A percentile compares a stretch with the other conserved stretches of the same genome.
Evolutionary conservation across 305 asterid genomes (phyloP).

Genomic region (Fraxinus greggii): DNA sequence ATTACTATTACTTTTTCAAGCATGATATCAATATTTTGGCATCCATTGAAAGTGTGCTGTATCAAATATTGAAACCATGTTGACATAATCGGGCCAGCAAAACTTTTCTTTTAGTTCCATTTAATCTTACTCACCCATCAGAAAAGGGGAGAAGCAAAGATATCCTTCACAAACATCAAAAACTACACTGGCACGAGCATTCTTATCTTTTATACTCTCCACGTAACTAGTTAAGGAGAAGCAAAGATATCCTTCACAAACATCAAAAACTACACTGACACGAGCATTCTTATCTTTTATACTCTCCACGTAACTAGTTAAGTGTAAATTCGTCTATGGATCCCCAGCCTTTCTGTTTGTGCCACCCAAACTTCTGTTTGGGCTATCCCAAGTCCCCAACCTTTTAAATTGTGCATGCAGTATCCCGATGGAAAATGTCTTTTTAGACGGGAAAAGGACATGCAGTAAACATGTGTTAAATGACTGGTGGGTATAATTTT

Average conservation of each 20-base stretch:
- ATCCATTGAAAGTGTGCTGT: neutral
- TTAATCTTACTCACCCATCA: neutral
- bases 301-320: neutral
- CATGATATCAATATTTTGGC: neutral
- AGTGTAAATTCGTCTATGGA: neutral
- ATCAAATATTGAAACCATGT: neutral
- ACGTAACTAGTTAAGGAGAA: neutral
- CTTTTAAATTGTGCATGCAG: neutral
- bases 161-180: neutral
- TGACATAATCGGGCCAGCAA: neutral
- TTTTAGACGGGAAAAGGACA: neutral
- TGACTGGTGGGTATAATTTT: neutral
- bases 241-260: neutral
- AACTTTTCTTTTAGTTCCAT: neutral
- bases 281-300: neutral
- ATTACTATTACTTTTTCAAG: neutral
- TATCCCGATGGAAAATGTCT: neutral
- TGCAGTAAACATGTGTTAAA: neutral
- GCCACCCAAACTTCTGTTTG: neutral
- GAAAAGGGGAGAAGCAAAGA: neutral
- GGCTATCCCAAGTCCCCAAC: neutral
- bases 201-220: neutral
- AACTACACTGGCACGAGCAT: neutral
- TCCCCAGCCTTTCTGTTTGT: neutral
- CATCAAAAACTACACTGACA: neutral